Evolutionary conservation across 352 stramenopile species (phyloP), one percentile per base, ranked within the genome.

Genomic region (Thraustotheca clavata): DNA sequence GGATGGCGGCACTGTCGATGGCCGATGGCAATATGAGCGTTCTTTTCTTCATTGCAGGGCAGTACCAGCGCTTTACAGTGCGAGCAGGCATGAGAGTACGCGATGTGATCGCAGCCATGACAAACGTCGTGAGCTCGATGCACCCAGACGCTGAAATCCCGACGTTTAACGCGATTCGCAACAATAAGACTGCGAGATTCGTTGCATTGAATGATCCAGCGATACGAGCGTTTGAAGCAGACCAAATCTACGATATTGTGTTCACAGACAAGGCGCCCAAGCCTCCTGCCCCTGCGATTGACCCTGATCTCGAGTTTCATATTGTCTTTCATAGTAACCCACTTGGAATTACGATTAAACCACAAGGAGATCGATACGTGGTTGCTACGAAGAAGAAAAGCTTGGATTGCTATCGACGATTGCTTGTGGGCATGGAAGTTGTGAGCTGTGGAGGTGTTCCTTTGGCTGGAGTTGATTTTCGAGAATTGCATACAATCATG

Each of bases 271-370:
- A 65, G 24, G 54, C 49, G 22, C 31, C 62, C 8, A 67, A 36
- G 33, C 18, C 62, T 50, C 35, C 62, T 70, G 7, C 69, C 65
- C 20, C 40, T 86, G 62, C 70, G 59, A 3, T 29, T n/a, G 38
- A 43, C 31, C 24, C 33, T 48, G 3, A 16, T 0, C 73, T 77
- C 55, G 81, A 88, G 59, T 93, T 95, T 59, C 72, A 73, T 24
- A 72, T 95, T 52, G 60, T 90, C 35, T 95, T 95, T 63, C 83
- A 95, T 70, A 85, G 81, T 32, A 76, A 93, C 14, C 86, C 86
- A 39, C 73, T 95, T 20, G 86, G 86, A 7, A 93, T 95, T 59
- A 92, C 83, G 4, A 80, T 95, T 71, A 89, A 89, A 66, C 79
- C 88, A 43, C 78, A 83, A 16, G 75, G 79, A 65, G 79, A 89